Evolutionary conservation across 192 early-diverging fungal species (phyloP).

Genomic region (Gonapodya sp.): DNA sequence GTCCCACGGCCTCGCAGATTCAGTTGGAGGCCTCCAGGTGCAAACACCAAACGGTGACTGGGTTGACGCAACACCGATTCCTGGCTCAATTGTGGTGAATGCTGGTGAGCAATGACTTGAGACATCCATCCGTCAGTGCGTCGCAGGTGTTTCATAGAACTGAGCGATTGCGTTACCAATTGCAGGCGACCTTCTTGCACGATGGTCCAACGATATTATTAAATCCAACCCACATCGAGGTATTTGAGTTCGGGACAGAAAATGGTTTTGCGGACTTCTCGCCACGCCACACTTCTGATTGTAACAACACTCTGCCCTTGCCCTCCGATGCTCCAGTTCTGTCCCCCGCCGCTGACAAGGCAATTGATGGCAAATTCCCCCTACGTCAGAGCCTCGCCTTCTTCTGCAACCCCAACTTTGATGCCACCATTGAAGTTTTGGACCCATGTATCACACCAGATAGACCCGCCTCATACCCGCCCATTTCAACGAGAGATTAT

Average conservation of each 20-base stretch:
- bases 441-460: not conserved
- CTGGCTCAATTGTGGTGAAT: constrained; percentile 51
- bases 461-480: not conserved
- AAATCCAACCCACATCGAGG: not conserved
- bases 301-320: too few species aligned
- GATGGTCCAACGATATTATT: not conserved
- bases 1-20: constrained; percentile 25
- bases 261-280: not conserved
- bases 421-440: not conserved
- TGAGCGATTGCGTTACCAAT: not conserved
- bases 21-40: constrained; percentile 51
- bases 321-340: not conserved
- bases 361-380: not conserved
- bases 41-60: constrained; percentile 47
- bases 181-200: not conserved
- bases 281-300: not conserved
- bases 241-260: not conserved
- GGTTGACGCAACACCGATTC: constrained; percentile 48
- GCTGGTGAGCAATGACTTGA: constrained; percentile 55
- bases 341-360: not conserved
- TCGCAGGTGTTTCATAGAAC: too few species aligned
- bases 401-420: constrained; percentile 1
- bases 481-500: not conserved
- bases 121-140: too few species aligned
- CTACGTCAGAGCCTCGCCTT: not conserved